Evolutionary conservation across 495 filamentous ascomycete species (phyloP).

Genomic region (Aspergillus sclerotioniger): DNA sequence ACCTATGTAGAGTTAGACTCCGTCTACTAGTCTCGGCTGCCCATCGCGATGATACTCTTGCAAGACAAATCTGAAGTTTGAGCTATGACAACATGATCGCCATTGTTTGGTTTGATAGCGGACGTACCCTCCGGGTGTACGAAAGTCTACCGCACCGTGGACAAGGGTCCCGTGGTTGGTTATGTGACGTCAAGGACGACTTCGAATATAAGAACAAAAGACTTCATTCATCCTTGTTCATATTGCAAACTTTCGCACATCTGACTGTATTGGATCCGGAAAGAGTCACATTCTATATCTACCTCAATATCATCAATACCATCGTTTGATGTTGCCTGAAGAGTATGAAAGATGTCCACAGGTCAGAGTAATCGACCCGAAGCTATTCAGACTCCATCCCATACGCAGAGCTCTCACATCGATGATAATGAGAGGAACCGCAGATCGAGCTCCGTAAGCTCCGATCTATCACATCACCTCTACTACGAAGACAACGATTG

Average conservation of each 20-base stretch:
- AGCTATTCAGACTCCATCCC: not conserved
- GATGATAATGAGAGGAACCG: not conserved
- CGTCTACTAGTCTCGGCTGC: not conserved
- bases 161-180: not conserved
- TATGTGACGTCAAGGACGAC: conserved; percentile 1
- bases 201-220: not conserved
- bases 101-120: not conserved
- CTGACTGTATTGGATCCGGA: not conserved
- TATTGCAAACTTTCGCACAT: not conserved
- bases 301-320: not conserved
- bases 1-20: not conserved
- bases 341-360: not conserved
- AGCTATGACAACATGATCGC: not conserved
- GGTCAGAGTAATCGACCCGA: not conserved
- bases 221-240: not conserved
- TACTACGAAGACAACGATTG: conserved; percentile 43
- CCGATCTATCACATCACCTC: conserved; percentile 31
- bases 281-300: not conserved
- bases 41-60: not conserved
- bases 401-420: not conserved
- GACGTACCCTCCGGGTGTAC: not conserved
- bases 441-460: conserved; percentile 7
- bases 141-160: not conserved
- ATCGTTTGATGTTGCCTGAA: not conserved
- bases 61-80: not conserved